These are phyloP conservation scores for Solanum habrochaites DNA, from an alignment of 257 asterid species.

Conservation along the genomic window DNA sequence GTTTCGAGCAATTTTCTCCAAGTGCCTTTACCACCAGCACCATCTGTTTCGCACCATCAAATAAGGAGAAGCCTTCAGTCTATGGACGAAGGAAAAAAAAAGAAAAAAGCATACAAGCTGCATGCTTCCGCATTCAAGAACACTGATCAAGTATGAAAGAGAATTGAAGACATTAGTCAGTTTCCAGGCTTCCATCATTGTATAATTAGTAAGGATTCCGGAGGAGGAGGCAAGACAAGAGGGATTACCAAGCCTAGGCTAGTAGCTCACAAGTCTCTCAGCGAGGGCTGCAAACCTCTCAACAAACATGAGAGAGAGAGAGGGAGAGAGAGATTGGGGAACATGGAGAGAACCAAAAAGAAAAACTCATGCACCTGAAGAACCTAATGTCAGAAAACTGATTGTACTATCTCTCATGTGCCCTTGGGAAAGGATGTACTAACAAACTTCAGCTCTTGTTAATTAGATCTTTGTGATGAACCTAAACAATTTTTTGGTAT, in stretches of 20 bases:
- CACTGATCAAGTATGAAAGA: background rate
- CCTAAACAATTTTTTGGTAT: background rate
- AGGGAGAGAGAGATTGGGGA: background rate
- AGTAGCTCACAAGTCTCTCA: background rate
- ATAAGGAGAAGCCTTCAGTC: background rate
- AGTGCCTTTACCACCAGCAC: slow-evolving; percentile 99
- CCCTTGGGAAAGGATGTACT: background rate
- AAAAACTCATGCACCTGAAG: background rate
- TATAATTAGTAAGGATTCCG: background rate
- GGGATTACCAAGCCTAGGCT: background rate
- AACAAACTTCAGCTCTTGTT: background rate
- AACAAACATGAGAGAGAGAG: background rate
- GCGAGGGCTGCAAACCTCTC: background rate
- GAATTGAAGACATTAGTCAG: background rate
- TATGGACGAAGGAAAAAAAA: too few relatives aligned
- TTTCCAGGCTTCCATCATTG: background rate
- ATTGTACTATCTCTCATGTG: background rate
- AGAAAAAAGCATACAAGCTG: background rate
- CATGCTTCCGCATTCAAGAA: background rate
- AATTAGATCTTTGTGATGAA: background rate
- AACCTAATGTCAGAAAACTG: background rate
- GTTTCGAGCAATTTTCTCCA: slow-evolving; percentile 96
- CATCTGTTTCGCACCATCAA: slow-evolving; percentile 49
- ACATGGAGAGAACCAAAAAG: background rate
- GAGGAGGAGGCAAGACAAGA: background rate